Evolutionary conservation across 495 filamentous ascomycete genomes (phyloP).

Genomic region (Xylaria grammica): DNA sequence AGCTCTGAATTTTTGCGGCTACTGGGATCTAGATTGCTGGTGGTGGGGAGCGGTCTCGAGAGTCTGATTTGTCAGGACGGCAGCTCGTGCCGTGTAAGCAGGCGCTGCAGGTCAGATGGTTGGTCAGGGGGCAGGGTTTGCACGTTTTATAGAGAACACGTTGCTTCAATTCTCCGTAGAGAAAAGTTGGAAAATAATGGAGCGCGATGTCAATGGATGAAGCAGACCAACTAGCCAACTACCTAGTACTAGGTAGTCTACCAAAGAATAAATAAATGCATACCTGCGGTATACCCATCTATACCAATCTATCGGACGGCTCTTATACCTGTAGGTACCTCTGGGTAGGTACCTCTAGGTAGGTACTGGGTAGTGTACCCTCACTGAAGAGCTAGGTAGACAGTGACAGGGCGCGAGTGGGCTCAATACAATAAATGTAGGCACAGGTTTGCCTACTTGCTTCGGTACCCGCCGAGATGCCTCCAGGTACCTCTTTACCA

Average conservation of each 20-base stretch:
- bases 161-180: conserved; percentile 25
- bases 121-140: background rate
- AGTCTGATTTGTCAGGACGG: conserved; percentile 20
- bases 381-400: no score
- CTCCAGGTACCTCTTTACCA: no score
- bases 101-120: conserved; percentile 18
- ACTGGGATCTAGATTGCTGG: conserved; percentile 4
- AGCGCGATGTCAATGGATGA: no score
- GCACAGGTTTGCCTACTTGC: background rate
- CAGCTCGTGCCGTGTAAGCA: background rate
- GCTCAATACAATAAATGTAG: background rate
- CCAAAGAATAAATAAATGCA: no score
- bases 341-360: no score
- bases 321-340: no score
- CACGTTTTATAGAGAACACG: conserved; percentile 36
- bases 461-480: background rate
- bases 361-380: no score
- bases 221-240: no score
- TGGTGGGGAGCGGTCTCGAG: background rate
- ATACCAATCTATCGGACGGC: no score
- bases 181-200: background rate
- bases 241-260: no score
- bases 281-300: no score
- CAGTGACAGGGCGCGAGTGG: background rate
- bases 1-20: conserved; percentile 11